phyloP scores from a whole-genome alignment of 192 early-diverging fungal species.

The Coemansia sp. region DNA sequence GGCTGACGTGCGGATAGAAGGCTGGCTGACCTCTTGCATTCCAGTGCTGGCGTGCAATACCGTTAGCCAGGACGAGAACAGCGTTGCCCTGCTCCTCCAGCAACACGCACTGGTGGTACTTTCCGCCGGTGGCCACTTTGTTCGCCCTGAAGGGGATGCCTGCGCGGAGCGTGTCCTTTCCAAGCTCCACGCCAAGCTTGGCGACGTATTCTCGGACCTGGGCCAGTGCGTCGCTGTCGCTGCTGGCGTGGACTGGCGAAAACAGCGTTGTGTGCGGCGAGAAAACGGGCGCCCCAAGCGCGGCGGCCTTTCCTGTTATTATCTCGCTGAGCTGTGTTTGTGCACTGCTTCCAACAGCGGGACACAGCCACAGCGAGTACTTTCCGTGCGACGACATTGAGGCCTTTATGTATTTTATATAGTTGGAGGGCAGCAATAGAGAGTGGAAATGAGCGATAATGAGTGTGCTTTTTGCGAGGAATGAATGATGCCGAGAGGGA shows the following conservation, averaged over 20 bases:
- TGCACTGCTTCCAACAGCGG: constrained; percentile 8
- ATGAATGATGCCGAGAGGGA: no score
- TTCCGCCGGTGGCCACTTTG: constrained; percentile 13
- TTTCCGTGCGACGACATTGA: constrained; percentile 10
- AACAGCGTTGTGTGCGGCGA: constrained; percentile 36
- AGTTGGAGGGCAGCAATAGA: no score
- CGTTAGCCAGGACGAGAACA: constrained; percentile 17
- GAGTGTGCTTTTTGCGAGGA: no score
- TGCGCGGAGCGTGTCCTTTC: background rate
- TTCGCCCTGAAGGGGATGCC: constrained; percentile 20
- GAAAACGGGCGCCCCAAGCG: constrained; percentile 21
- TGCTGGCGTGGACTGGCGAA: constrained; percentile 28
- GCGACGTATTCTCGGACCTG: constrained; percentile 19
- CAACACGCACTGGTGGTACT: constrained; percentile 38
- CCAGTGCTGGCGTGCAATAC: constrained; percentile 35
- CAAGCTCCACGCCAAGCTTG: constrained; percentile 11
- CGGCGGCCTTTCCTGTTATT: constrained; percentile 10
- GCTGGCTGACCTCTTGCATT: constrained; percentile 1
- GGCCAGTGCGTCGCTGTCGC: constrained; percentile 14
- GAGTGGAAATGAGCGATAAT: no score
- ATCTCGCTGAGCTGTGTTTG: constrained; percentile 4
- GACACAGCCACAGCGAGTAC: constrained; percentile 51
- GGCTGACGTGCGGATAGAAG: constrained; percentile 38
- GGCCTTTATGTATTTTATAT: no score
- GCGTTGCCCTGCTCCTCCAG: constrained; percentile 12